These are phyloP conservation scores for Castanea mollissima DNA, from an alignment of 306 rosid species.

Conservation along the genomic window DNA sequence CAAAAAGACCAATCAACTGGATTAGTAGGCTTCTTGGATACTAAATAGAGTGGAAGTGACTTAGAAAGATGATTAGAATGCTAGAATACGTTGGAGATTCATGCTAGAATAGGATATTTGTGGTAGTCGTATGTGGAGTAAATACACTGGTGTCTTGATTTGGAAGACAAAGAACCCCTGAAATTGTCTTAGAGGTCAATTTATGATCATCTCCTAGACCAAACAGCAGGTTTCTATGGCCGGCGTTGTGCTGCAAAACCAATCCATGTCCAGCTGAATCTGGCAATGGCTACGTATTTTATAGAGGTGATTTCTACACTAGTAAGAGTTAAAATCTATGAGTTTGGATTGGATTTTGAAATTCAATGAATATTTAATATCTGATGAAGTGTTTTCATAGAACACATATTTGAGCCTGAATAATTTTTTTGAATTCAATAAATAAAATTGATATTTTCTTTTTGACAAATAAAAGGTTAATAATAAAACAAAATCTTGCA, in stretches of 20 bases:
- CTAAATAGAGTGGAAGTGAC: too few species aligned
- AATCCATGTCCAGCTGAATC: constrained; percentile 87
- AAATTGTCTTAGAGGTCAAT: constrained; percentile 97
- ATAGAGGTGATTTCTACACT: constrained; percentile 53
- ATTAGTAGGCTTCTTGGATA: background rate
- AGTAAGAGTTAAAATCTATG: constrained; percentile 12
- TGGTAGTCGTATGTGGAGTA: constrained; percentile 70
- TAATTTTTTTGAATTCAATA: background rate
- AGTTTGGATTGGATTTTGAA: background rate
- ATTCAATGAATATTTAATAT: background rate
- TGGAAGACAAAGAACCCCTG: constrained; percentile 90
- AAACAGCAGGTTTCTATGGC: constrained; percentile 92
- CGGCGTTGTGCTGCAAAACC: constrained; percentile 83
- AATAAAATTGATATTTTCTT: background rate
- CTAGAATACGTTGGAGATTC: too few species aligned
- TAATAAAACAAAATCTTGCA: too few species aligned
- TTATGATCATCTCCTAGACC: constrained; percentile 93
- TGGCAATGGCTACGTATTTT: constrained; percentile 46
- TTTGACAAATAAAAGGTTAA: background rate
- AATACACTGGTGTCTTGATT: constrained; percentile 86
- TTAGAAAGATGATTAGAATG: too few species aligned
- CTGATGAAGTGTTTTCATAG: background rate
- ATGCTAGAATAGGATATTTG: too few species aligned
- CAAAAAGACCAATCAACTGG: too few species aligned
- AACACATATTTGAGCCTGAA: background rate